Evolutionary conservation across 495 filamentous ascomycete genomes (phyloP).

Genomic region (Apiosordaria backusii): DNA sequence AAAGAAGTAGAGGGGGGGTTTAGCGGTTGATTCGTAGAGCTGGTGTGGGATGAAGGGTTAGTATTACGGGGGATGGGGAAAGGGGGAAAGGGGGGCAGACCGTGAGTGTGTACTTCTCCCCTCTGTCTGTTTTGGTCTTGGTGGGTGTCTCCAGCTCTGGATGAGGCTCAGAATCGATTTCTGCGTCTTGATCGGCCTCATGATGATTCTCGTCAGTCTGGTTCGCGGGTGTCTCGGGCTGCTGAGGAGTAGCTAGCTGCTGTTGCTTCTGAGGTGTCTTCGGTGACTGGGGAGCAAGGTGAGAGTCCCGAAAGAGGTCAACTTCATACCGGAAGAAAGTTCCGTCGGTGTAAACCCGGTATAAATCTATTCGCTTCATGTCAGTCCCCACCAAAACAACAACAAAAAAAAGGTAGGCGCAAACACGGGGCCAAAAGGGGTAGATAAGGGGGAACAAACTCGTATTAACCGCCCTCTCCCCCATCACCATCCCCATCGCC

Average conservation of each 20-base stretch:
- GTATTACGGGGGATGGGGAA: neutral
- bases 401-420: too few species aligned
- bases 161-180: neutral
- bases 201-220: too few species aligned
- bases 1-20: conserved; percentile 4
- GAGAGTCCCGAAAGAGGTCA: neutral
- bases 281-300: neutral
- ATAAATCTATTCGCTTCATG: neutral
- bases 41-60: neutral
- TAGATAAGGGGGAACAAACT: neutral
- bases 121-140: neutral
- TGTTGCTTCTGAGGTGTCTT: neutral
- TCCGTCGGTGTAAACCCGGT: neutral
- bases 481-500: neutral
- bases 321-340: conserved; percentile 2
- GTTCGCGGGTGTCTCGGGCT: too few species aligned
- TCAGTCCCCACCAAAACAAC: neutral
- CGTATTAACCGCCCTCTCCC: conserved; percentile 6
- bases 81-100: neutral
- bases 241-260: neutral
- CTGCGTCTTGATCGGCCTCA: neutral
- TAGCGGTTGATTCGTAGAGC: neutral
- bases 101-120: conserved; percentile 11
- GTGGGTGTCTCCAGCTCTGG: neutral
- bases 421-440: too few species aligned